Conservation (phyloP, 2,329 filamentous ascomycete genomes). For the Penicillium concentricum region DNA sequence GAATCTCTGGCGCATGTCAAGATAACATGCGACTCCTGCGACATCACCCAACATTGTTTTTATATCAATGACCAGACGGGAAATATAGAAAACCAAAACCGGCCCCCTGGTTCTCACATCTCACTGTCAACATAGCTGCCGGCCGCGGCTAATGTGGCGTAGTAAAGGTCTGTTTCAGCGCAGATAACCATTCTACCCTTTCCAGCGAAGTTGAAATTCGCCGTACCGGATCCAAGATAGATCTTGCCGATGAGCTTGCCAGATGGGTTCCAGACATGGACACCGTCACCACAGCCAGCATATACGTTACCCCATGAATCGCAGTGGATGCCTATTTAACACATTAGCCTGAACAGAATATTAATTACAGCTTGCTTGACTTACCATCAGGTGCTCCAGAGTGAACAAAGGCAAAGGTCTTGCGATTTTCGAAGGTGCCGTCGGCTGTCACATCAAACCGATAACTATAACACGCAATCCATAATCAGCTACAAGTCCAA, state of each 20-base stretch:
- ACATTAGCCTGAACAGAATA: background rate
- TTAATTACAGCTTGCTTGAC: background rate
- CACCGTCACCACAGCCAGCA: conserved; percentile 54
- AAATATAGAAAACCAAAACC: background rate
- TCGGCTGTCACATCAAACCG: conserved; percentile 13
- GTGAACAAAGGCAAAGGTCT: conserved; percentile 13
- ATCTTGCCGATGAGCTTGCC: conserved; percentile 59
- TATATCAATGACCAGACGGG: background rate
- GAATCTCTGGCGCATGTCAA: background rate
- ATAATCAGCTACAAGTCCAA: background rate
- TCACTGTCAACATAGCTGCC: conserved; percentile 18
- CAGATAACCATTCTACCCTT: conserved; percentile 21
- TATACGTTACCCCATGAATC: conserved; percentile 58
- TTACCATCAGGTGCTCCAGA: conserved; percentile 15
- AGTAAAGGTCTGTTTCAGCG: conserved; percentile 20
- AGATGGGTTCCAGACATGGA: conserved; percentile 53
- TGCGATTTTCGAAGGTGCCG: conserved; percentile 20
- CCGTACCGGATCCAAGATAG: conserved; percentile 28
- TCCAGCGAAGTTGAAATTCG: conserved; percentile 52
- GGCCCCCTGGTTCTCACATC: conserved; percentile 4
- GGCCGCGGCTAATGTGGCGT: conserved; percentile 17
- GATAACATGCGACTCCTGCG: too few species aligned
- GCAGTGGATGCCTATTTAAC: conserved; percentile 42
- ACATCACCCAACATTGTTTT: background rate
- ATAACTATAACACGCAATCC: conserved; percentile 1